Percentiles rank a stretch among this genome's conserved stretches.
Evolutionary conservation across 2,329 filamentous ascomycete species (phyloP).

Genomic region (Fusarium sp.): DNA sequence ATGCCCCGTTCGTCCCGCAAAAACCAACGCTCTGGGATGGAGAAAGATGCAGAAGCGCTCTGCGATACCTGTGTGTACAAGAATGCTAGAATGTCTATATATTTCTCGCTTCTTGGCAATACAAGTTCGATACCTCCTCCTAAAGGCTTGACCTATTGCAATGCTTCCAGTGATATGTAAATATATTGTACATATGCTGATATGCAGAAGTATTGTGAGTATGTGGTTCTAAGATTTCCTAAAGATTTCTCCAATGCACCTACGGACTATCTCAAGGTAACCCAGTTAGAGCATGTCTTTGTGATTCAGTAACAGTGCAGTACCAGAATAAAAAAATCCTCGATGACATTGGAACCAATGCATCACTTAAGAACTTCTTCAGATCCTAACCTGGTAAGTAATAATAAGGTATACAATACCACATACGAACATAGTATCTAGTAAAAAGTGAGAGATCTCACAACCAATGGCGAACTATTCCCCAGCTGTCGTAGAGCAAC

Average conservation of each 20-base stretch:
- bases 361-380: not conserved
- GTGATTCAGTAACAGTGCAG: constrained; percentile 39
- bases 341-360: constrained; percentile 18
- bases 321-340: constrained; percentile 24
- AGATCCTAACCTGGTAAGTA: not conserved
- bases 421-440: no score
- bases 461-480: constrained; percentile 2
- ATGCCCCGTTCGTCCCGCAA: constrained; percentile 33
- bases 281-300: constrained; percentile 21
- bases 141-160: no score
- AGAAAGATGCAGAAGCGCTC: constrained; percentile 12
- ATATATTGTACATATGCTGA: not conserved
- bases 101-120: not conserved
- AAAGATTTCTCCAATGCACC: not conserved
- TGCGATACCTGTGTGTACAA: not conserved
- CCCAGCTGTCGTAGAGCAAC: not conserved
- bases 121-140: no score
- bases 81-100: not conserved
- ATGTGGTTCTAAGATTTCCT: not conserved
- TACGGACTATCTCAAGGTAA: constrained; percentile 10
- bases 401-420: not conserved
- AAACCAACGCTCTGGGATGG: constrained; percentile 23
- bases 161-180: no score
- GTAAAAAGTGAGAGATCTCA: not conserved
- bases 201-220: not conserved